Evolutionary conservation across 768 basidiomycete genomes (phyloP), one percentile per base, ranked within the genome.

Genomic region (Boletus subparvulus): DNA sequence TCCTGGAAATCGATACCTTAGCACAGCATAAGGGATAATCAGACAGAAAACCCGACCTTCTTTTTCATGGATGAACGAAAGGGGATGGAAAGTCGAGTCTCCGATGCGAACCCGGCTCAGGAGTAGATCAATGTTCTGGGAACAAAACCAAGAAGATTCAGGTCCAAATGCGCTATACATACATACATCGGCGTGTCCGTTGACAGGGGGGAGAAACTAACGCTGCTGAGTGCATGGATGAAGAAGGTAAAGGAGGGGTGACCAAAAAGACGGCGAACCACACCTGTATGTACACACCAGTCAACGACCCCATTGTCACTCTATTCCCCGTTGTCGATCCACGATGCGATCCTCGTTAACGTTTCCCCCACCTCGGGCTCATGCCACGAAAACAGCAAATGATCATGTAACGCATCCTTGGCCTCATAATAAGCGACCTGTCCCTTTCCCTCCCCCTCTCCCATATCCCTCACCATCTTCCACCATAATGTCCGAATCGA

Each of bases 331-430:
- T 40, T 37, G 35, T 68, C 61, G 19, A 69, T 45, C 84, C 85
- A 87, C 33, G 74, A 66, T 11, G 78, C 80, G 40, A 87, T 81
- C 24, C 65, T 77, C 57, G 71, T 71, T 30, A 83, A 64, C 2
- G 82, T 79, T 50, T 79, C 66, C 4, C 73, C 76, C 43, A 80
- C 73, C 68, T 85, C 83, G 1, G 84, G 83, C 54, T 86, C 83
- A 60, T 80, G 76, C 77, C 77, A 82, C 3, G 67, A 44, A 46
- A 86, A 80, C 36, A 76, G 65, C 13, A 85, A 40, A 55, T 79
- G 81, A 58, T 84, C 83, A 59, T 87, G 85, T 14, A 83, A 53
- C 10, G 70, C 79, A 65, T 84, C 84, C 21, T 76, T 71, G 3
- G 74, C 77, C 59, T 84, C 83, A 42, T 79, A 68, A 59, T 80